A percentile compares a stretch with the other conserved stretches of the same genome.
These are phyloP conservation scores for Amaranthus cruentus DNA, from an alignment of 148 eudicot genomes.

Conservation along the genomic window DNA sequence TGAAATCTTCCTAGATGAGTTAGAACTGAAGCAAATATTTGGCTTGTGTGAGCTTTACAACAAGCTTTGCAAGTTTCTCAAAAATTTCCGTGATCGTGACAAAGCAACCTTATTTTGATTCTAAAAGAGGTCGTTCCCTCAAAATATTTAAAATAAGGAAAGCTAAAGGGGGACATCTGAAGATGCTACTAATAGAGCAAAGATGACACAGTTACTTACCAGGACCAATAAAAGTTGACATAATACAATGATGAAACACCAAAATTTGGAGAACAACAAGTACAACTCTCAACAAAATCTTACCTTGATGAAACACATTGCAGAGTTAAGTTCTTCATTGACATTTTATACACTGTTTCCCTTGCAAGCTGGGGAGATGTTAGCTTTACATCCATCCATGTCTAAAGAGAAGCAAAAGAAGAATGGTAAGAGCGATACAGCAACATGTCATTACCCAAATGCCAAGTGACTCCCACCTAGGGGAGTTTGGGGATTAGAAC, in stretches of 20 bases:
- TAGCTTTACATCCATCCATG: slow-evolving; percentile 86
- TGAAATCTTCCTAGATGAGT: neutral
- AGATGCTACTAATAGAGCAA: neutral
- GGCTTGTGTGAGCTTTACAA: neutral
- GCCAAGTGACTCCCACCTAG: no score
- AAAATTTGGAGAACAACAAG: neutral
- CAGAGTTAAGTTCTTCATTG: slow-evolving; percentile 52
- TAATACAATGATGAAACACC: neutral
- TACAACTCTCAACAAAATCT: slow-evolving; percentile 24
- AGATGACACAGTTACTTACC: neutral
- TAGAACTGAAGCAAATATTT: neutral
- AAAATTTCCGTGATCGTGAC: neutral
- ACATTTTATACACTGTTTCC: slow-evolving; percentile 79
- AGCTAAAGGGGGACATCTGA: neutral
- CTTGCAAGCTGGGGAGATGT: slow-evolving; percentile 95
- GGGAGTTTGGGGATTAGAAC: no score
- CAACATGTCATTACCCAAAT: no score
- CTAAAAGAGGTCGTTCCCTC: neutral
- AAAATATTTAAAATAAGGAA: neutral
- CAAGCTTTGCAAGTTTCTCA: neutral
- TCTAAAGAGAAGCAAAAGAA: slow-evolving; percentile 36
- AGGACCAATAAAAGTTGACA: neutral
- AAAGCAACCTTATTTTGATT: neutral
- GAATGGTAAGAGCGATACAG: neutral
- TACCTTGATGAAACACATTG: slow-evolving; percentile 77